Conservation (phyloP, 2,329 filamentous ascomycete species). For the Colletotrichum sansevieriae region DNA sequence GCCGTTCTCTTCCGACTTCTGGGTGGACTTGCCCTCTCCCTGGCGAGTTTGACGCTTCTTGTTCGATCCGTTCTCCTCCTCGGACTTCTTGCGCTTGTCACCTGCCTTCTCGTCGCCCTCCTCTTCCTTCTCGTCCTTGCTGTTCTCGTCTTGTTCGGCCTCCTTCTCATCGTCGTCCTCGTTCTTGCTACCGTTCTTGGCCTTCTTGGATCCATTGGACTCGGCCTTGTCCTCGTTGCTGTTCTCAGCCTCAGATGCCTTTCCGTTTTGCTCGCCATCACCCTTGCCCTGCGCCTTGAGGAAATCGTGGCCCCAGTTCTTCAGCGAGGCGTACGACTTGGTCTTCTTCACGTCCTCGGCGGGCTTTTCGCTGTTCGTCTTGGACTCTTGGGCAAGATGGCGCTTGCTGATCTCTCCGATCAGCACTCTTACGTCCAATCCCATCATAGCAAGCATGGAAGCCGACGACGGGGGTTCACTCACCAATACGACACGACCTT, state of each 20-base stretch:
- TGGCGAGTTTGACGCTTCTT: slow-evolving; percentile 44
- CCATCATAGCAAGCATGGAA: no score
- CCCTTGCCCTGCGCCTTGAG: slow-evolving; percentile 54
- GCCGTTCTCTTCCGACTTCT: slow-evolving; percentile 33
- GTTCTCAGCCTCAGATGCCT: slow-evolving; percentile 9
- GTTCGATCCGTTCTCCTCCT: slow-evolving; percentile 42
- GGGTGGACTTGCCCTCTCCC: slow-evolving; percentile 42
- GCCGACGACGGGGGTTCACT: slow-evolving; percentile 23
- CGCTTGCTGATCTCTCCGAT: slow-evolving; percentile 60
- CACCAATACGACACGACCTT: slow-evolving; percentile 73
- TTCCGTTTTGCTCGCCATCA: slow-evolving; percentile 26
- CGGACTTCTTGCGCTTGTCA: slow-evolving; percentile 37
- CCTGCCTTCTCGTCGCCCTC: slow-evolving; percentile 44
- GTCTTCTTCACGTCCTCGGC: slow-evolving; percentile 59
- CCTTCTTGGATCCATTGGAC: slow-evolving; percentile 43
- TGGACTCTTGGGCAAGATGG: slow-evolving; percentile 74
- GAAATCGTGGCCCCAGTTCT: slow-evolving; percentile 72
- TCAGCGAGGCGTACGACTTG: slow-evolving; percentile 69
- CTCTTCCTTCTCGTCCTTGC: slow-evolving; percentile 42
- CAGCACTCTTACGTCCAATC: neutral
- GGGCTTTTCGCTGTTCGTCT: slow-evolving; percentile 66
- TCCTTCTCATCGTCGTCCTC: slow-evolving; percentile 29
- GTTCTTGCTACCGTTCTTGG: slow-evolving; percentile 44
- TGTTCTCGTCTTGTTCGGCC: slow-evolving; percentile 47
- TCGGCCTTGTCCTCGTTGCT: slow-evolving; percentile 20